Conservation (phyloP, 78 protist species). For the Dictyostelium intermedium region DNA sequence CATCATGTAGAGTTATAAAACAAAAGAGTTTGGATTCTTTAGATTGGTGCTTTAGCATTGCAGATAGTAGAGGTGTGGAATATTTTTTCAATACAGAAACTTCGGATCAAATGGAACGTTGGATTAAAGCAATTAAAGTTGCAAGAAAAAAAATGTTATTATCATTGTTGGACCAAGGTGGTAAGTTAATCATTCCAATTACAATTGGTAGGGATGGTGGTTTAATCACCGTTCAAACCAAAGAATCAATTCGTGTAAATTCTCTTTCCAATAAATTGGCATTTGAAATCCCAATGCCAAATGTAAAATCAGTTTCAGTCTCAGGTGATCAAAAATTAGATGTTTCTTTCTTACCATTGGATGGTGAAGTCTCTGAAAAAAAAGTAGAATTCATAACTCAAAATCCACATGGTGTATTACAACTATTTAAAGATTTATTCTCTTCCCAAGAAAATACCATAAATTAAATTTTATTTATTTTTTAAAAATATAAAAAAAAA, state of each 20-base stretch:
- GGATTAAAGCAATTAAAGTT: constrained; percentile 46
- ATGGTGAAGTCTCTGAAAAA: constrained; percentile 58
- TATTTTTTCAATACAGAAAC: constrained; percentile 76
- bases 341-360: constrained; percentile 22
- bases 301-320: constrained; percentile 49
- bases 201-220: constrained; percentile 67
- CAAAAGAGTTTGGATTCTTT: constrained; percentile 61
- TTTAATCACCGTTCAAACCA: constrained; percentile 23
- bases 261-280: constrained; percentile 68
- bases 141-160: constrained; percentile 59
- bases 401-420: constrained; percentile 69
- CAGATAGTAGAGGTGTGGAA: constrained; percentile 66
- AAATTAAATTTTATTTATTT: not conserved
- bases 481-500: not conserved
- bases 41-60: constrained; percentile 68
- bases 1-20: constrained; percentile 62
- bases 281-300: constrained; percentile 56
- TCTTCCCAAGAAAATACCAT: constrained; percentile 44
- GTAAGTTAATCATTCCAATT: constrained; percentile 61
- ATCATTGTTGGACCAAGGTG: constrained; percentile 46
- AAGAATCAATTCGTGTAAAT: constrained; percentile 55
- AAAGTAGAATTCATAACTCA: constrained; percentile 24
- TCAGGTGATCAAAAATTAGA: constrained; percentile 18
- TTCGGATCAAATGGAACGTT: constrained; percentile 75
- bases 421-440: constrained; percentile 64